Percentiles rank a stretch among this genome's conserved stretches.
Evolutionary conservation across 768 basidiomycete genomes (phyloP).

Genomic region (Ephemerocybe angulata): DNA sequence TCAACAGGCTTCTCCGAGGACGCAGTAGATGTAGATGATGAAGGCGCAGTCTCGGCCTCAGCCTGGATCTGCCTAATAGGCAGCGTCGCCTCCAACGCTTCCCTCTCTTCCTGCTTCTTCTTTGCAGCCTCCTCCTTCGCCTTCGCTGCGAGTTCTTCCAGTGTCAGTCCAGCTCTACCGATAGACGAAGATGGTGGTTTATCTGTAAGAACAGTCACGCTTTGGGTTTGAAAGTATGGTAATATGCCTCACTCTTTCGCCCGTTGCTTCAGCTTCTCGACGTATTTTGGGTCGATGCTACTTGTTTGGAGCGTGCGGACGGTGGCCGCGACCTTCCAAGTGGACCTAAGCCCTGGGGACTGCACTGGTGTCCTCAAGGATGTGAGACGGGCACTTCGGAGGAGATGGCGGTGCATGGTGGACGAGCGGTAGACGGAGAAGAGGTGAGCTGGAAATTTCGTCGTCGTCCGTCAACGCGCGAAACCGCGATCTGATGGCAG

Average conservation of each 20-base stretch:
- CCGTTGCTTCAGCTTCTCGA: slow-evolving; percentile 60
- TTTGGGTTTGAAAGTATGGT: slow-evolving; percentile 2
- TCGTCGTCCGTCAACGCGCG: too few species aligned
- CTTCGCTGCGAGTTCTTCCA: slow-evolving; percentile 24
- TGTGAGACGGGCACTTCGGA: neutral
- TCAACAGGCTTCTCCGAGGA: neutral
- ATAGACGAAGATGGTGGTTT: slow-evolving; percentile 8
- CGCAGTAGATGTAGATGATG: slow-evolving; percentile 2
- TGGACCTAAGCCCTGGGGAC: neutral
- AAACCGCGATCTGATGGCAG: too few species aligned
- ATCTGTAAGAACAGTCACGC: slow-evolving; percentile 17
- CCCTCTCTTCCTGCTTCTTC: slow-evolving; percentile 15
- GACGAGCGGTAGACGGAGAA: too few species aligned
- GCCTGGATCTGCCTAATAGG: slow-evolving; percentile 7
- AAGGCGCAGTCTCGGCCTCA: neutral
- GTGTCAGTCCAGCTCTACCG: slow-evolving; percentile 41
- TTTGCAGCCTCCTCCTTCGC: slow-evolving; percentile 19
- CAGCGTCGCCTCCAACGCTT: slow-evolving; percentile 22
- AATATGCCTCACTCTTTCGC: slow-evolving; percentile 37
- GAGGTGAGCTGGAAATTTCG: too few species aligned
- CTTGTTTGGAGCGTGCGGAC: slow-evolving; percentile 5
- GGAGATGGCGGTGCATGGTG: neutral
- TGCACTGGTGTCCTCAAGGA: neutral
- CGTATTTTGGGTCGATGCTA: slow-evolving; percentile 48
- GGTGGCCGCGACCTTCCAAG: neutral